Evolutionary conservation across 306 rosid species (phyloP), one percentile per base, ranked within the genome.

Genomic region (Quercus rubra): DNA sequence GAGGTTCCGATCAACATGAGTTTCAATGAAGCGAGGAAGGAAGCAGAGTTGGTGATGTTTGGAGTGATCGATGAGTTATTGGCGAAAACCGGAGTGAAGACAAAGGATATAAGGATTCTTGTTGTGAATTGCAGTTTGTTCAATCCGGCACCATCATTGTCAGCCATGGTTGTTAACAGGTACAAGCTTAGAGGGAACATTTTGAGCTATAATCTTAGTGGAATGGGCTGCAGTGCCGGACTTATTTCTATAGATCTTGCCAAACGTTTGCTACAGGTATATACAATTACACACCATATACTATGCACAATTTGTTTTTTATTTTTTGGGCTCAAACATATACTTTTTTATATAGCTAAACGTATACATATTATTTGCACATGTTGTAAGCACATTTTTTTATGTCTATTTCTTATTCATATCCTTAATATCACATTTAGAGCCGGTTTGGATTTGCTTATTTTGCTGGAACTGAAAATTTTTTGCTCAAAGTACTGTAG

Each of bases 161-260:
- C 72, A 33, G 72, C 72, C 72, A 67, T 67, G 52, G 27, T 67
- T 35, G 51, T 67, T 3, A 67, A 19, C 51, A 12, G 72, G 17
- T 67, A 67, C 72, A 67, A 35, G 72, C 72, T 67, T 10, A 19
- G 72, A 67, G 72, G 52, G 27, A 19, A 10, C 51, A 67, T 35
- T 35, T 8, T n/a, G 72, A 67, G 52, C 51, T 67, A 67, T 35
- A 67, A 67, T 35, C 72, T 67, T 67, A 49, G 27, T 33, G 72
- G 72, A 23, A 67, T 67, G 72, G 72, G 72, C 15, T 35, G 72
- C 51, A 67, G 72, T 19, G 72, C 72, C 10, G 72, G 72, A 33
- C 25, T 67, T 15, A 4, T 67, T 33, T 33, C 72, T 10, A 9
- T 67, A 1, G 72, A 67, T 35, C 72, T 67, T 33, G 72, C 72